phyloP scores from a whole-genome alignment of 2,329 filamentous ascomycete species.

The Aspergillus pseudotamarii region DNA sequence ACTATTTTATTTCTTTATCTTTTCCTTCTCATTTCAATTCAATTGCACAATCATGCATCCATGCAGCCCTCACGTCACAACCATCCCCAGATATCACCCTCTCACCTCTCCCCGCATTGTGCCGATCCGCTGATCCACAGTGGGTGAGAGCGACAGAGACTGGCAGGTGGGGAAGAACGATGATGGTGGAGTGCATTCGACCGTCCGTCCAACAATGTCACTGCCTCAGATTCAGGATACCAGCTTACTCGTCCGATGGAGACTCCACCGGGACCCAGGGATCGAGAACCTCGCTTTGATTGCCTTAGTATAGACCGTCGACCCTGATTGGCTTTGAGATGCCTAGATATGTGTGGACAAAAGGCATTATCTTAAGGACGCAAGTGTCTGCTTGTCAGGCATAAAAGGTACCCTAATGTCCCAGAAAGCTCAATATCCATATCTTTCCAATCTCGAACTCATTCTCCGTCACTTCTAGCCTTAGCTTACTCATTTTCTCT shows the following conservation, averaged over 20 bases:
- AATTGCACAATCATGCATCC: not conserved
- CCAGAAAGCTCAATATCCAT: not conserved
- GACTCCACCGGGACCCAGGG: conserved; percentile 14
- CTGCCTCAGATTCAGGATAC: not conserved
- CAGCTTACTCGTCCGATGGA: conserved; percentile 7
- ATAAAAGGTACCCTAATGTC: not conserved
- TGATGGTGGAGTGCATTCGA: conserved; percentile 6
- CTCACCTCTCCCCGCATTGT: not conserved
- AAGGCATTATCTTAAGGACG: not conserved
- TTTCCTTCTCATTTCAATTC: not conserved
- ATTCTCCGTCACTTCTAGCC: not conserved
- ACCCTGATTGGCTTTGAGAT: not conserved
- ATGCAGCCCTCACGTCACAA: not conserved
- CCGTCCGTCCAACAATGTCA: conserved; percentile 14
- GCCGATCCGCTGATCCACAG: not conserved
- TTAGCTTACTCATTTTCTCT: not conserved
- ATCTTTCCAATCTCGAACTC: not conserved
- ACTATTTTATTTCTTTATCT: not conserved
- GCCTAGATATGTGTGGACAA: not conserved
- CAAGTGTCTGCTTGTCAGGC: not conserved
- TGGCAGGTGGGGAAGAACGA: conserved; percentile 6
- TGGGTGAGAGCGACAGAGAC: conserved; percentile 8
- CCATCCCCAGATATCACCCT: not conserved
- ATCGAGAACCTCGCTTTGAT: not conserved
- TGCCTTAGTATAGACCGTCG: not conserved